Evolutionary conservation across 306 rosid species (phyloP), one percentile per base, ranked within the genome.

Genomic region (Styphnolobium japonicum): DNA sequence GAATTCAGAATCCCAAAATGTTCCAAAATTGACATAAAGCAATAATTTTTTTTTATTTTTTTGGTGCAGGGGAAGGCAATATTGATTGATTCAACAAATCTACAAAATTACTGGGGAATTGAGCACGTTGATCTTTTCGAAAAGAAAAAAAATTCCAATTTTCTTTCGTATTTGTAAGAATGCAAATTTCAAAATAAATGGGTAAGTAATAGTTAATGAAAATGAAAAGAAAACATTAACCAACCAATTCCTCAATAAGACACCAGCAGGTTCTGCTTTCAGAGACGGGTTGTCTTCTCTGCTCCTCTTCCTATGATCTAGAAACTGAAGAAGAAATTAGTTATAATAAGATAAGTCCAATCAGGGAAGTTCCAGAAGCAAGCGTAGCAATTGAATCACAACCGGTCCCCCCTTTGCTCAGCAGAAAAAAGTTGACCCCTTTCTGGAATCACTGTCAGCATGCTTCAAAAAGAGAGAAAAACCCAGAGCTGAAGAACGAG

Each of bases 341-440:
- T 4, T 51, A 60, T 8, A 51, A 29, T 2, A 67, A 67, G 67
- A 66, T 15, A 48, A 43, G 0, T 48, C 33, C 4, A 19, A 70
- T 48, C 31, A 19, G 21, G 27, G 68, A 8, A 60, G 40, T 15
- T 33, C 4, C 10, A 15, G 56, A 18, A 49, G 67, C 36, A 65
- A 62, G 11, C 51, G 76, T 39, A 23, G 62, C 53, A 36, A 57
- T 5, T 16, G 68, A 78, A 56, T 78, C 60, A 77, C 75, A 76
- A 39, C 8, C 21, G 21, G 46, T 4, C 3, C n/a, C 39, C 22
- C 25, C 43, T 14, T 39, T 5, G 11, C 60, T 58, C 11, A 43
- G 75, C 58, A 14, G 67, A 15, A 68, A 27, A 63, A 39, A 61
- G 21, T 60, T 34, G 2, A 42, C 23, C 9, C 29, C 31, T 31